Evolutionary conservation across 1,284 basidiomycete genomes (phyloP).

Genomic region (Ganoderma meredithae): DNA sequence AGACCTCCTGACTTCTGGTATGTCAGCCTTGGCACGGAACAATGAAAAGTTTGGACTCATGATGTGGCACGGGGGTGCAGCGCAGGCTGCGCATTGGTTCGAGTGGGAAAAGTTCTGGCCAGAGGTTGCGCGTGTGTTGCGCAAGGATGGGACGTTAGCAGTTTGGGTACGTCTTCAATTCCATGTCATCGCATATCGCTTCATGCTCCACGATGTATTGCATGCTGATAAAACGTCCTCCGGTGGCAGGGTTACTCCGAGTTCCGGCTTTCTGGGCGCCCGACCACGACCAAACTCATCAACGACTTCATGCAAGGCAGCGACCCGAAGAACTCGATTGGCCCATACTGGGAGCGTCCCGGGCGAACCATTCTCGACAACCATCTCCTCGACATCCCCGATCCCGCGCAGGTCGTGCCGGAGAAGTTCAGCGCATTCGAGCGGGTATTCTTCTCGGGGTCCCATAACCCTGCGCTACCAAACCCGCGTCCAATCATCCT

Average conservation of each 20-base stretch:
- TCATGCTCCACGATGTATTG: neutral
- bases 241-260: conserved; percentile 76
- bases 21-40: conserved; percentile 23
- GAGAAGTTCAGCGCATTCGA: conserved; percentile 51
- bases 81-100: conserved; percentile 91
- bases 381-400: conserved; percentile 73
- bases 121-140: conserved; percentile 69
- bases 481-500: conserved; percentile 60
- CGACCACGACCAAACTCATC: conserved; percentile 65
- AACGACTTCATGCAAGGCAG: conserved; percentile 65
- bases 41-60: neutral
- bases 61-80: conserved; percentile 43
- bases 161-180: conserved; percentile 68
- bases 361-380: conserved; percentile 80
- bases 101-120: conserved; percentile 78
- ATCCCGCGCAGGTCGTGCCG: conserved; percentile 52
- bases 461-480: conserved; percentile 54
- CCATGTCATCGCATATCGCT: neutral
- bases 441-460: conserved; percentile 64
- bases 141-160: conserved; percentile 74
- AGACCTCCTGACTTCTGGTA: conserved; percentile 81
- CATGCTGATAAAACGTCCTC: neutral
- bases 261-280: conserved; percentile 70
- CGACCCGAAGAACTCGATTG: conserved; percentile 63
- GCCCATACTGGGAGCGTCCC: conserved; percentile 83